These are phyloP conservation scores for Metschnikowia anglica DNA, from an alignment of 805 yeast genomes.

Conservation along the genomic window DNA sequence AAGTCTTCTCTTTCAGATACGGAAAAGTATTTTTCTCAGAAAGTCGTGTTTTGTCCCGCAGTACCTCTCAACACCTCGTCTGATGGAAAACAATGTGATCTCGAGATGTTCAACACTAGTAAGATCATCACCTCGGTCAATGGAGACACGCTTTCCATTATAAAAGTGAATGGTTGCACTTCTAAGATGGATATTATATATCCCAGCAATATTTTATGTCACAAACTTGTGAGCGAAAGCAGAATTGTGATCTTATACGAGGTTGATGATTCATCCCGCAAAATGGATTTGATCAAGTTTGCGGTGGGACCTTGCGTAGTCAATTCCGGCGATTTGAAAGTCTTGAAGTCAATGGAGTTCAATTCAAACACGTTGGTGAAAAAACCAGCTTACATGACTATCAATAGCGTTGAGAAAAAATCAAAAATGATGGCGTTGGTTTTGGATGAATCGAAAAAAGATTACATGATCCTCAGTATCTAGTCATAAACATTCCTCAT, in stretches of 20 bases:
- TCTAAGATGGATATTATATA: conserved; percentile 2
- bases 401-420: conserved; percentile 26
- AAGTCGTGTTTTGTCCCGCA: conserved; percentile 18
- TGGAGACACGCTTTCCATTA: conserved; percentile 4
- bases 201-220: conserved; percentile 9
- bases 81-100: conserved; percentile 3
- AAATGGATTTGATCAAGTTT: conserved; percentile 7
- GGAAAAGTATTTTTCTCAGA: conserved; percentile 26
- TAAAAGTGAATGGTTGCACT: not conserved
- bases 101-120: not conserved
- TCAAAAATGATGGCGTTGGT: conserved; percentile 34
- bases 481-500: conserved; percentile 30
- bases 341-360: conserved; percentile 16
- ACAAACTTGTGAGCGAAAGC: conserved; percentile 9
- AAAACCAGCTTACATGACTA: conserved; percentile 32
- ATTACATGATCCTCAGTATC: conserved; percentile 42
- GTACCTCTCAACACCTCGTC: conserved; percentile 12
- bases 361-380: conserved; percentile 10
- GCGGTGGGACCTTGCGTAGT: not conserved
- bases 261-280: not conserved
- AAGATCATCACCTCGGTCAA: conserved; percentile 9
- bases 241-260: conserved; percentile 12
- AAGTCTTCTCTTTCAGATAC: conserved; percentile 26
- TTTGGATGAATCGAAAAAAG: conserved; percentile 39
- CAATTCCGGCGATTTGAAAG: conserved; percentile 7